Base-by-base conservation (phyloP, 2,329 filamentous ascomycete species). In the Fusarium agapanthi region DNA sequence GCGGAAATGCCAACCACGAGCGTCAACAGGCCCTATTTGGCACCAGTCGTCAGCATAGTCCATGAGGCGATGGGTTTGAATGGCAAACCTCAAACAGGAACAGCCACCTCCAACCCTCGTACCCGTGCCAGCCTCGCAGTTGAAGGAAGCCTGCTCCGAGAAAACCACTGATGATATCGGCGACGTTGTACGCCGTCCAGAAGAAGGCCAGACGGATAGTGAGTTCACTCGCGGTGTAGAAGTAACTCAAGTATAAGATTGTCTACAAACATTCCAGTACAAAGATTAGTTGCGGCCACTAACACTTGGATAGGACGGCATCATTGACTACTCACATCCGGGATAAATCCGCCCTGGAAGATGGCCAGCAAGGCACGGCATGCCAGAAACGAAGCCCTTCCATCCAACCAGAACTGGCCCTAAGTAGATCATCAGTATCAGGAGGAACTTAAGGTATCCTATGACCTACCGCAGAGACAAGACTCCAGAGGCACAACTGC, bases 11-110 rank as follows among this genome's bases (percentile, higher is more conserved):
- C 50, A 54, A 54, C 34, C 34, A 8, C 50, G 3, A 54, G 50
- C 3, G 50, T 54, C 11, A 54, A 20, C 6, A 54, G 35, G 0
- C 34, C 34, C 24, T 54, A 11, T n/a, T 40, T 16, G 32, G 6
- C 11, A n/a, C 24, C 11, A 30, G 10, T 8, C 11, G 5, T 54
- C 50, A 40, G 50, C n/a, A 18, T 11, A 40, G 15, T 18, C 10
- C 0, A n/a, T n/a, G n/a, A 18, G 0, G 2, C 7, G 5, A 40
- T 30, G 6, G 5, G 15, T 0, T 13, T 18, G 7, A 3, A 3
- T 1, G 11, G 4, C 34, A 40, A 40, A 40, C 24, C 34, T 54
- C 50, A n/a, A 54, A 54, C 1, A 54, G 7, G 6, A 54, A 54
- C 24, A 54, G 2, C 50, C 50, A 30, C 30, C 50, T 40, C 50